These are phyloP conservation scores for Ceratobasidium papillatum DNA, from an alignment of 1,284 basidiomycete species.

Conservation along the genomic window DNA sequence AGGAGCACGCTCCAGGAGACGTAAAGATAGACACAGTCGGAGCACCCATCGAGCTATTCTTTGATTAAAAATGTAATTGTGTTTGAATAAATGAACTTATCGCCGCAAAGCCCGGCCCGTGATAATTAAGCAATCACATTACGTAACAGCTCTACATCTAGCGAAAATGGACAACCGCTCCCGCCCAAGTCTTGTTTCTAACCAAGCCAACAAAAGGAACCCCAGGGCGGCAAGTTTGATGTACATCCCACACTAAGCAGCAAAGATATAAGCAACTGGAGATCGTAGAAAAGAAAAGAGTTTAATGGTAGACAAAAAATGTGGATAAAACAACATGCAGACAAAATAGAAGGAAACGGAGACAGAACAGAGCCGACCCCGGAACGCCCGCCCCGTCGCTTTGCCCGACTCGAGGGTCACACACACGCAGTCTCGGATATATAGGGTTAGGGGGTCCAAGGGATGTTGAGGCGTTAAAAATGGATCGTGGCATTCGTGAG, in stretches of 20 bases:
- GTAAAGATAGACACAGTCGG: background rate
- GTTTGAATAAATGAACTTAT: background rate
- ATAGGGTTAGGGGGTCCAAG: slow-evolving; percentile 25
- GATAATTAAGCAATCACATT: slow-evolving; percentile 38
- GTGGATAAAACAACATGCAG: slow-evolving; percentile 40
- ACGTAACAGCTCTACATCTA: slow-evolving; percentile 41
- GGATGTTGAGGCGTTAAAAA: slow-evolving; percentile 25
- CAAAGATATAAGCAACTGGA: slow-evolving; percentile 8
- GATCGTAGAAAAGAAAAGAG: slow-evolving; percentile 18
- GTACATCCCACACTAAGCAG: slow-evolving; percentile 38
- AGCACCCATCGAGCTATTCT: slow-evolving; percentile 4
- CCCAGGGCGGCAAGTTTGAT: slow-evolving; percentile 25
- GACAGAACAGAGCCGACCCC: slow-evolving; percentile 19
- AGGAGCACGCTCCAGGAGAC: slow-evolving; percentile 10
- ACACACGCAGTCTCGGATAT: slow-evolving; percentile 4
- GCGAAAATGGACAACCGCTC: slow-evolving; percentile 38
- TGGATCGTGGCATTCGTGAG: slow-evolving; percentile 46
- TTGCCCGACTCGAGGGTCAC: background rate
- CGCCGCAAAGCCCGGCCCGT: background rate
- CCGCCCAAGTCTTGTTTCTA: slow-evolving; percentile 5
- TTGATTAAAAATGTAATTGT: slow-evolving; percentile 18
- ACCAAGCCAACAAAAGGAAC: background rate
- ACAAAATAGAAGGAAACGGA: slow-evolving; percentile 13
- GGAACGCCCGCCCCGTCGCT: background rate
- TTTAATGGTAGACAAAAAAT: slow-evolving; percentile 38